Base-by-base conservation (phyloP, 257 asterid species). In the Avicennia marina region DNA sequence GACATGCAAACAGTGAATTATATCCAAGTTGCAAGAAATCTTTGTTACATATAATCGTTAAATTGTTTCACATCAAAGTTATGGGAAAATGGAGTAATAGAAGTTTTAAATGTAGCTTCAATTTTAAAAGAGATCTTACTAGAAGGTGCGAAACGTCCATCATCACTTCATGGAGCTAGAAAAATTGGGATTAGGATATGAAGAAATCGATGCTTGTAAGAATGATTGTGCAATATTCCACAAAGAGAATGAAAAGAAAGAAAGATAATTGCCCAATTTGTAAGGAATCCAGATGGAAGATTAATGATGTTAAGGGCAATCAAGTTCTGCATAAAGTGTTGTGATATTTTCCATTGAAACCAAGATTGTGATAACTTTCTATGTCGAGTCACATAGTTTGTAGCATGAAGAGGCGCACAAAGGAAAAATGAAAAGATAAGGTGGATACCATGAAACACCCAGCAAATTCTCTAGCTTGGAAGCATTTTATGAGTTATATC, bases 401-500 rank as follows among this genome's bases (percentile, higher is more conserved):
- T n/a, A 22, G 32, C 31, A 56, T 56, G 49, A 36, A 49, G 17
- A 5, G 47, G 47, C 60, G 38, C 31, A 56, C n/a, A n/a, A n/a
- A 56, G 32, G 62, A 56, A 1, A 57, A 12, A 42, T 1, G 53
- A 32, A 29, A 16, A 3, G 54, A 58, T 12, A 54, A 58, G 13
- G 64, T 7, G 16, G 32, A 32, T 6, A 47, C 21, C 12, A 58
- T 43, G 64, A 58, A 32, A 31, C 64, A 43, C 17, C 64, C 42
- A 8, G 44, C 54, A 0, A 29, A 58, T 44, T 25, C 54, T 8
- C 31, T 1, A 3, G 64, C 64, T 2, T 58, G 53, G 41, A 58
- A 58, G 52, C 39, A 43, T 11, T 57, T 40, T 41, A 40, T 26
- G 52, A 25, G 52, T 20, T 29, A 22, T 58, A 41, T 58, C 64